These are phyloP conservation scores for Exserohilum rostratum DNA, from an alignment of 2,329 filamentous ascomycete species.

Conservation along the genomic window DNA sequence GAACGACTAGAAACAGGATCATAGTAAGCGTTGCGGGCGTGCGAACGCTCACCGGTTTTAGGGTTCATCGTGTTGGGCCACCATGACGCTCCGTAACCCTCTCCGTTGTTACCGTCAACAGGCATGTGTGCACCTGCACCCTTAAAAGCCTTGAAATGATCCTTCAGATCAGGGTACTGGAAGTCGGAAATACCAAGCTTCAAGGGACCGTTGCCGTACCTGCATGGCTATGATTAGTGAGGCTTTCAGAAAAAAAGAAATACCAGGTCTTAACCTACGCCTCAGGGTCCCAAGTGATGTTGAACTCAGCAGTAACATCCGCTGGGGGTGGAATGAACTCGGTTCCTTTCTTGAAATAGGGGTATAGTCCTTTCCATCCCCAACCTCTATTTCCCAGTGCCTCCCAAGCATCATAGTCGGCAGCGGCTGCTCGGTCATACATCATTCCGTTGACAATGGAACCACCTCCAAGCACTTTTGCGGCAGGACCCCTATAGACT, in stretches of 20 bases:
- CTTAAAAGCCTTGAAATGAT: constrained; percentile 32
- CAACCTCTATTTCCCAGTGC: constrained; percentile 65
- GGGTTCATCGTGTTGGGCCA: constrained; percentile 46
- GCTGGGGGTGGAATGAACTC: constrained; percentile 31
- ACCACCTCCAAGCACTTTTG: constrained; percentile 31
- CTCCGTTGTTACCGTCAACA: constrained; percentile 32
- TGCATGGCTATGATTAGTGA: constrained; percentile 5
- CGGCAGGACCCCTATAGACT: constrained; percentile 25
- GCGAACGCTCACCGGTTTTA: constrained; percentile 36
- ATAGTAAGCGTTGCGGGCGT: constrained; percentile 41
- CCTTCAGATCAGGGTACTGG: constrained; percentile 34
- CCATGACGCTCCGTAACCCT: constrained; percentile 45
- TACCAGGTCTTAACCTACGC: constrained; percentile 15
- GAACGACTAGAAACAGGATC: constrained; percentile 32
- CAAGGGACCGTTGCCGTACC: constrained; percentile 35
- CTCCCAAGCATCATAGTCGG: constrained; percentile 61
- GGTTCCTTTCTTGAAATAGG: constrained; percentile 39
- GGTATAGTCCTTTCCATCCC: constrained; percentile 59
- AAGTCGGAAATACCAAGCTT: constrained; percentile 36
- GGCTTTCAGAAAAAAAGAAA: background rate
- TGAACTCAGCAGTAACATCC: constrained; percentile 17
- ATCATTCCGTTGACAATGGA: constrained; percentile 46
- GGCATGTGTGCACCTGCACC: constrained; percentile 28
- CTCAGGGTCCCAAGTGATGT: constrained; percentile 32
- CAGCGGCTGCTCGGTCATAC: constrained; percentile 44